Evolutionary conservation across 2,329 filamentous ascomycete genomes (phyloP).

Genomic region (Penicillium sp.): DNA sequence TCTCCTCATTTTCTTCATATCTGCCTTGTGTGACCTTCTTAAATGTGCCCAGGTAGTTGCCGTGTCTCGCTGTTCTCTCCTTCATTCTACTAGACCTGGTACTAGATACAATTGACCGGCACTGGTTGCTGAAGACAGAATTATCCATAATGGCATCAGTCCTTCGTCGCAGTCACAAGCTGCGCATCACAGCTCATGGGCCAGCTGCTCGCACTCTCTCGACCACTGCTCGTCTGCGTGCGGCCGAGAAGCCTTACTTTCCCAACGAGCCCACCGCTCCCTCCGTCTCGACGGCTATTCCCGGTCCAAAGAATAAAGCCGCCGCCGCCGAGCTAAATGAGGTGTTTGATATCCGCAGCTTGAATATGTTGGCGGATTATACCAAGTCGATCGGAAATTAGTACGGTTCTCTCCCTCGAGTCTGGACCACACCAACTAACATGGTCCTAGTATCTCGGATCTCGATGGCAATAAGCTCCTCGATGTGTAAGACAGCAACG

Average conservation of each 20-base stretch:
- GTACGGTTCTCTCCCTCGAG: conserved; percentile 30
- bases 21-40: neutral
- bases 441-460: conserved; percentile 41
- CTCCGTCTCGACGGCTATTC: conserved; percentile 55
- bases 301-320: conserved; percentile 67
- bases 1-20: conserved; percentile 1
- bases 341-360: conserved; percentile 77
- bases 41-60: neutral
- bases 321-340: conserved; percentile 64
- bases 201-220: conserved; percentile 33
- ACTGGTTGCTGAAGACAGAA: neutral
- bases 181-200: conserved; percentile 31
- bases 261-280: conserved; percentile 55
- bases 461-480: conserved; percentile 48
- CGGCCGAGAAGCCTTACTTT: conserved; percentile 49
- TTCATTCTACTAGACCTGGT: too few species aligned
- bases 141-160: conserved; percentile 32
- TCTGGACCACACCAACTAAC: conserved; percentile 13
- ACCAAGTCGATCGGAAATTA: conserved; percentile 74
- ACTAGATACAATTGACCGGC: too few species aligned
- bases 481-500: conserved; percentile 41
- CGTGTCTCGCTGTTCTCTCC: conserved; percentile 5
- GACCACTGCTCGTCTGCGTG: conserved; percentile 32
- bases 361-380: conserved; percentile 79
- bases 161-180: conserved; percentile 33